These are phyloP conservation scores for Coprinopsis cinerea DNA, from an alignment of 768 basidiomycete species.

Conservation along the genomic window DNA sequence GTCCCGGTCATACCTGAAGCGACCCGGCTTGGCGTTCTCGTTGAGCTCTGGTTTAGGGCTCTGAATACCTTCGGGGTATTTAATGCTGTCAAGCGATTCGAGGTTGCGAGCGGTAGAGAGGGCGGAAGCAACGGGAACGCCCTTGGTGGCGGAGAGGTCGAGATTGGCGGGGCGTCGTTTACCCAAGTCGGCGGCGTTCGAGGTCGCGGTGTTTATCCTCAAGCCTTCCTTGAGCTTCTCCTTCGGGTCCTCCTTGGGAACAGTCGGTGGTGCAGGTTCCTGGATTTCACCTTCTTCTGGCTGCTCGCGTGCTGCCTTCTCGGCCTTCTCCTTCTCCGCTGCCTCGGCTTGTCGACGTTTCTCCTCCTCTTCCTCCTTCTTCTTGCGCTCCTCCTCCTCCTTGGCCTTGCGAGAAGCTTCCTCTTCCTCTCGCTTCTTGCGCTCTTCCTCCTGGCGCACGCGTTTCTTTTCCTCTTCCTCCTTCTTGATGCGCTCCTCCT, in stretches of 20 bases:
- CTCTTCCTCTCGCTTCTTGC: constrained; percentile 30
- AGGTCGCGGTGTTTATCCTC: constrained; percentile 58
- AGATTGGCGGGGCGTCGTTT: constrained; percentile 67
- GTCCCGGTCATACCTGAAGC: constrained; percentile 96
- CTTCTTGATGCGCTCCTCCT: constrained; percentile 28
- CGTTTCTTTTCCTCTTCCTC: constrained; percentile 31
- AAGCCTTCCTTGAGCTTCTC: constrained; percentile 49
- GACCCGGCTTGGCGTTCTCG: constrained; percentile 74
- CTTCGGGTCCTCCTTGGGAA: constrained; percentile 32
- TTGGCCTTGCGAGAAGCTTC: constrained; percentile 22
- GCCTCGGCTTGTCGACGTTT: too few species aligned
- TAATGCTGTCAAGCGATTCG: constrained; percentile 68
- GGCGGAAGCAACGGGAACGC: constrained; percentile 53
- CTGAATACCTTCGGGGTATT: constrained; percentile 78
- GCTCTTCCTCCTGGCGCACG: constrained; percentile 36
- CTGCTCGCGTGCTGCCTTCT: neutral
- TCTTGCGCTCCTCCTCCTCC: constrained; percentile 15
- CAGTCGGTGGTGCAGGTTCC: constrained; percentile 33
- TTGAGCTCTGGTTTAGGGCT: constrained; percentile 87
- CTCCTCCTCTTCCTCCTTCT: too few species aligned
- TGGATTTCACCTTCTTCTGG: constrained; percentile 36
- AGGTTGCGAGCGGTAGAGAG: constrained; percentile 82
- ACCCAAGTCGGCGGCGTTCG: constrained; percentile 28
- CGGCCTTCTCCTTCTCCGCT: too few species aligned
- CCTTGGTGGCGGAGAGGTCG: constrained; percentile 54